Evolutionary conservation across 345 rosid species (phyloP).

Genomic region (Hibiscus trionum): DNA sequence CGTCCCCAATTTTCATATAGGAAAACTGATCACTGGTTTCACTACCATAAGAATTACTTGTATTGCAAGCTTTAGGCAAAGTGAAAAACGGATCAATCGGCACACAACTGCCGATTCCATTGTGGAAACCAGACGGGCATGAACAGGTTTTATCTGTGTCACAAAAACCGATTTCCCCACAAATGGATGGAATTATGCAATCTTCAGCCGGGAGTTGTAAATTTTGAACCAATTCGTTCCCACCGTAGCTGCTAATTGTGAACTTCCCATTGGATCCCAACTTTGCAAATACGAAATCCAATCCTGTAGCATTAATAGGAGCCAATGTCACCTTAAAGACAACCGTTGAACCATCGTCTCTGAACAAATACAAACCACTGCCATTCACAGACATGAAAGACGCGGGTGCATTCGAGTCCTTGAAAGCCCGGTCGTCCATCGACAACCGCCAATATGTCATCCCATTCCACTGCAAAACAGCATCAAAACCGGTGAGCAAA

Average conservation of each 20-base stretch:
- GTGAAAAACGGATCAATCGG: constrained; percentile 36
- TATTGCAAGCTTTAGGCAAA: constrained; percentile 49
- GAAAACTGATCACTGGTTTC: constrained; percentile 28
- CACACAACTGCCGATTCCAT: constrained; percentile 29
- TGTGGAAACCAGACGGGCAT: constrained; percentile 46
- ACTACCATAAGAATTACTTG: constrained; percentile 13
- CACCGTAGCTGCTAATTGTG: constrained; percentile 32
- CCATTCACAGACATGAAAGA: not conserved
- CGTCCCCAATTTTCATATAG: constrained; percentile 37
- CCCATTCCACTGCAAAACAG: constrained; percentile 48
- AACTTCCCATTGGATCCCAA: constrained; percentile 54
- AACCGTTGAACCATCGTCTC: constrained; percentile 42
- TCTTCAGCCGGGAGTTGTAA: constrained; percentile 43
- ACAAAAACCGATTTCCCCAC: constrained; percentile 58
- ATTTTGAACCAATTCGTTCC: constrained; percentile 25
- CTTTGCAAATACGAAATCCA: constrained; percentile 24
- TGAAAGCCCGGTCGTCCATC: constrained; percentile 43
- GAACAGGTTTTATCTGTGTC: constrained; percentile 38
- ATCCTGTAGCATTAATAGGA: constrained; percentile 33
- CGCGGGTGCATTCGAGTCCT: constrained; percentile 20
- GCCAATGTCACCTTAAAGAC: constrained; percentile 27
- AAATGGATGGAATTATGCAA: constrained; percentile 53
- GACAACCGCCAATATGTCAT: constrained; percentile 66
- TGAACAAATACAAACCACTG: constrained; percentile 26
- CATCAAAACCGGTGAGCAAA: constrained; percentile 33